Evolutionary conservation across 1,284 basidiomycete species (phyloP).

Genomic region (Rhodotorula sp.): DNA sequence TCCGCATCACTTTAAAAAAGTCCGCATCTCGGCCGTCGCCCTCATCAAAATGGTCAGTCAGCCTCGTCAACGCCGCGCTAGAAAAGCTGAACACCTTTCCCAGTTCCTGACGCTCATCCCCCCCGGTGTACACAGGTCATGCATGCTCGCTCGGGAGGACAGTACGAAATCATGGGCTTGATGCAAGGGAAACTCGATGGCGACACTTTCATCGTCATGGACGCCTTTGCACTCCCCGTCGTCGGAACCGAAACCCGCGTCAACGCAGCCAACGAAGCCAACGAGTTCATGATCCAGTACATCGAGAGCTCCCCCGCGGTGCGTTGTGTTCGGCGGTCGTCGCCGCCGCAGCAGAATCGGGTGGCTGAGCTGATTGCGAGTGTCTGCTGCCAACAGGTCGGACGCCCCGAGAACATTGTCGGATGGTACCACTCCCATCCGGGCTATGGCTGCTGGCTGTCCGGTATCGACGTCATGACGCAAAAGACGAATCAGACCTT

Average conservation of each 20-base stretch:
- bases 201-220: constrained; percentile 83
- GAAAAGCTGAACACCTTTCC: too few species aligned
- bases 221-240: constrained; percentile 93
- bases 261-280: constrained; percentile 91
- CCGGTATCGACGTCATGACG: constrained; percentile 93
- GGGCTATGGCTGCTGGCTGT: constrained; percentile 95
- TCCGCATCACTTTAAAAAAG: constrained; percentile 87
- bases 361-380: too few species aligned
- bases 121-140: constrained; percentile 65
- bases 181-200: constrained; percentile 97
- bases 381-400: constrained; percentile 57
- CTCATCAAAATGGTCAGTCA: constrained; percentile 96
- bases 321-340: constrained; percentile 32
- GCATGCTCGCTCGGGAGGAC: constrained; percentile 93
- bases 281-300: constrained; percentile 98
- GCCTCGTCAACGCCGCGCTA: constrained; percentile 30
- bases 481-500: constrained; percentile 92
- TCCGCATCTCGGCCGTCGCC: constrained; percentile 91
- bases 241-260: constrained; percentile 99
- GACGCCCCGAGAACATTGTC: constrained; percentile 79
- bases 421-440: constrained; percentile 99
- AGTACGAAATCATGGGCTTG: constrained; percentile 98
- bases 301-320: constrained; percentile 75
- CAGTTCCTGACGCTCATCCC: background rate
- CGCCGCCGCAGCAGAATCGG: background rate